Conservation (phyloP, 208 protist species). For the Trypanosoma melophagium region DNA sequence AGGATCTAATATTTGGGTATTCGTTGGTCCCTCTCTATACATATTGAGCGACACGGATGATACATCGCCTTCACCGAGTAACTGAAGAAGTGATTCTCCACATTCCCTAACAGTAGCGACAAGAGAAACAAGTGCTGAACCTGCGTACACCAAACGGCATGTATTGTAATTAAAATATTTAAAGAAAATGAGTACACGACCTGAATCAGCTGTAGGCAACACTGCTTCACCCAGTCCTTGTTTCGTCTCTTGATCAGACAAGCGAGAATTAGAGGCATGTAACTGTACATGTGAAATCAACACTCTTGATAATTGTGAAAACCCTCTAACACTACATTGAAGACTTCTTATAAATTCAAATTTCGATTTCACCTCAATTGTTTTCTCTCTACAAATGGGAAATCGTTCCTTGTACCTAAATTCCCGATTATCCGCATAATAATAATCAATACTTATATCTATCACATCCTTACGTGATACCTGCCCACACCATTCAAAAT, state of each 20-base stretch:
- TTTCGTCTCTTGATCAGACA: neutral
- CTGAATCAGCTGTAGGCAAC: constrained; percentile 34
- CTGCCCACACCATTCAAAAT: neutral
- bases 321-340: too few relatives aligned
- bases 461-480: neutral
- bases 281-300: constrained; percentile 6
- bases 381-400: too few relatives aligned
- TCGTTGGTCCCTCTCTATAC: constrained; percentile 39
- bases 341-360: too few relatives aligned
- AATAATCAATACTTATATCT: neutral
- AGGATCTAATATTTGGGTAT: constrained; percentile 32
- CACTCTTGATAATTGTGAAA: neutral
- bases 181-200: constrained; percentile 67
- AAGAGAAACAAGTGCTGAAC: constrained; percentile 51
- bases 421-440: too few relatives aligned
- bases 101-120: constrained; percentile 38
- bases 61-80: constrained; percentile 27
- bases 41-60: constrained; percentile 24
- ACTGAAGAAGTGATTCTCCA: constrained; percentile 35
- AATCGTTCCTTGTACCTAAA: too few relatives aligned
- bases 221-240: constrained; percentile 5
- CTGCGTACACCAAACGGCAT: constrained; percentile 54
- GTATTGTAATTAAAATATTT: constrained; percentile 75
- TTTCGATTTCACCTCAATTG: too few relatives aligned
- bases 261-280: neutral